Conservation (phyloP, 305 asterid species). For the Coffea humblotiana region DNA sequence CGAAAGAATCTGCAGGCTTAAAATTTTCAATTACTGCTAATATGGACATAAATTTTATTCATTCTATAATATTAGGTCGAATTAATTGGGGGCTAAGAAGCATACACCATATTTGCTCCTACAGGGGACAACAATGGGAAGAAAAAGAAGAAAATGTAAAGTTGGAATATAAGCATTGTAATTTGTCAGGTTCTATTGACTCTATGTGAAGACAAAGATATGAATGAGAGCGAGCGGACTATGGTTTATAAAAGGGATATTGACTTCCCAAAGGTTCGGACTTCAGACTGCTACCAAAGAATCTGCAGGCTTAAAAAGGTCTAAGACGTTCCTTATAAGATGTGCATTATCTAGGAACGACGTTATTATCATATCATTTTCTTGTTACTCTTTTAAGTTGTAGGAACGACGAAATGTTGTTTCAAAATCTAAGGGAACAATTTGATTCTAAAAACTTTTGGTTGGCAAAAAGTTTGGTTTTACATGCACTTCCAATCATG, state of each 20-base stretch:
- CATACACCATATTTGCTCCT: background rate
- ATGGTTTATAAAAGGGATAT: too few relatives aligned
- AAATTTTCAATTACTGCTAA: background rate
- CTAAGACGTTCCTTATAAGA: too few relatives aligned
- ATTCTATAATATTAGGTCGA: background rate
- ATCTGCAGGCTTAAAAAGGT: too few relatives aligned
- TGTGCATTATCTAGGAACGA: too few relatives aligned
- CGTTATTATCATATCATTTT: too few relatives aligned
- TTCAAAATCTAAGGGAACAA: background rate
- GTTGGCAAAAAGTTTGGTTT: background rate
- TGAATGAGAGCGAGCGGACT: too few relatives aligned
- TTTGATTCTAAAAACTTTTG: background rate
- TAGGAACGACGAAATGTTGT: background rate
- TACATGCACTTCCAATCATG: background rate
- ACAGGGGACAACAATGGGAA: background rate
- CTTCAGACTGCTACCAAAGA: background rate
- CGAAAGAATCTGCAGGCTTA: background rate
- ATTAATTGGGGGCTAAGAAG: too few relatives aligned
- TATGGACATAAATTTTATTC: background rate
- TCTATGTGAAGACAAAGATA: background rate
- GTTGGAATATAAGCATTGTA: background rate
- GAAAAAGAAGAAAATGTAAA: background rate
- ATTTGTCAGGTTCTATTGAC: background rate
- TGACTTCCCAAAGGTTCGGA: too few relatives aligned
- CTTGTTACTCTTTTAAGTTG: too few relatives aligned